phyloP scores from a whole-genome alignment of 805 yeast species.

The Millerozyma acaciae region DNA sequence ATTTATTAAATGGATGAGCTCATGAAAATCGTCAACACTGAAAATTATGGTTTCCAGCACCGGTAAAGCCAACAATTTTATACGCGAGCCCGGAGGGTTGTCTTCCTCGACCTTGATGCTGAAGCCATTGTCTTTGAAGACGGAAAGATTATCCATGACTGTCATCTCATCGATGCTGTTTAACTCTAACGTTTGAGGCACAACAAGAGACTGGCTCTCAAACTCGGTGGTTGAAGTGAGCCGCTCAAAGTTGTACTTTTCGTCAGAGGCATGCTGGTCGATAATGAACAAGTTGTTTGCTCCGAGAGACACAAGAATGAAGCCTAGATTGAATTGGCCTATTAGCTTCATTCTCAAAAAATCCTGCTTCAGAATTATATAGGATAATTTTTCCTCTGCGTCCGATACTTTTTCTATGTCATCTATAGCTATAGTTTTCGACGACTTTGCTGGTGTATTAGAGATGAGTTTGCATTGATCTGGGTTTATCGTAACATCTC shows the following conservation, averaged over 20 bases:
- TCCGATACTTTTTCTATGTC: slow-evolving; percentile 43
- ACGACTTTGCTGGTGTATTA: too few species aligned
- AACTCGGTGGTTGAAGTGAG: slow-evolving; percentile 50
- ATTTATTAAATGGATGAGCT: slow-evolving; percentile 63
- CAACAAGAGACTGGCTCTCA: slow-evolving; percentile 63
- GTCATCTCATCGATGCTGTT: slow-evolving; percentile 75
- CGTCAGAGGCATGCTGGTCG: slow-evolving; percentile 98
- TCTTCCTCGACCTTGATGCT: slow-evolving; percentile 48
- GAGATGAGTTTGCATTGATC: too few species aligned
- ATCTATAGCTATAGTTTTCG: slow-evolving; percentile 19
- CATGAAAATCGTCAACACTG: slow-evolving; percentile 67
- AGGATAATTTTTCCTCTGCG: slow-evolving; percentile 56
- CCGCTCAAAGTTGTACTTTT: slow-evolving; percentile 83
- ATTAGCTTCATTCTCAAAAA: slow-evolving; percentile 71
- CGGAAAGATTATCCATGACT: slow-evolving; percentile 54
- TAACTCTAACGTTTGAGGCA: slow-evolving; percentile 56
- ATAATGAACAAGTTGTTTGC: slow-evolving; percentile 69
- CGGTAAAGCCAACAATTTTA: slow-evolving; percentile 64
- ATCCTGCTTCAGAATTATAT: slow-evolving; percentile 67
- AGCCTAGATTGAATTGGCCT: slow-evolving; percentile 96
- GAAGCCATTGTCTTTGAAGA: slow-evolving; percentile 78
- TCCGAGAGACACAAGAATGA: slow-evolving; percentile 66
- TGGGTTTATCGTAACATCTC: too few species aligned
- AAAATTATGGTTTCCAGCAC: slow-evolving; percentile 67
- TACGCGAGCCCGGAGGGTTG: slow-evolving; percentile 51